Evolutionary conservation across 371 early-diverging fungal species (phyloP).

Genomic region (Mucor plumbeus): DNA sequence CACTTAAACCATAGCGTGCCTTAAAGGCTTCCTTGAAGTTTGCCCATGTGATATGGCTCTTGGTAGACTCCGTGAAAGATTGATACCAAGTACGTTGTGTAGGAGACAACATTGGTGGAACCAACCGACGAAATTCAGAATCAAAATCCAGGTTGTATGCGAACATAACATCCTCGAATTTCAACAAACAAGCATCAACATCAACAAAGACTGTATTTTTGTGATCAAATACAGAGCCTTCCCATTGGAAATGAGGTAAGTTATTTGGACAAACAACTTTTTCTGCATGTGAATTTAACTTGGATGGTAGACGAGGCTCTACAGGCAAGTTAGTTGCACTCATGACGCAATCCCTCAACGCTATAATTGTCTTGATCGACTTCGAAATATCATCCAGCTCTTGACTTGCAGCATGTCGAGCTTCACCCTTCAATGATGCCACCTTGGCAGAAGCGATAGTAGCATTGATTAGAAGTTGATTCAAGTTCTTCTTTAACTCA

Average conservation of each 20-base stretch:
- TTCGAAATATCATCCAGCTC: too few species aligned
- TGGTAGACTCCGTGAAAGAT: not conserved
- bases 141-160: not conserved
- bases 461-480: too few species aligned
- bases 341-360: too few species aligned
- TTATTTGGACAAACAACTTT: too few species aligned
- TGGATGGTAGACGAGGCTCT: too few species aligned
- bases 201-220: not conserved
- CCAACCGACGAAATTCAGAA: constrained; percentile 1
- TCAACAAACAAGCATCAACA: not conserved
- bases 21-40: constrained; percentile 2
- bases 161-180: constrained; percentile 18
- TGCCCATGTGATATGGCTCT: not conserved
- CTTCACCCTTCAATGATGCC: too few species aligned
- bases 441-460: too few species aligned
- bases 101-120: constrained; percentile 6
- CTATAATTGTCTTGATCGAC: too few species aligned
- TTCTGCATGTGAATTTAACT: too few species aligned
- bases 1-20: not conserved
- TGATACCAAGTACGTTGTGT: constrained; percentile 13
- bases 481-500: too few species aligned
- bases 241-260: constrained; percentile 16
- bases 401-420: too few species aligned
- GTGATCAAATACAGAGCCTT: constrained; percentile 1
- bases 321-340: too few species aligned